Evolutionary conservation across 1,139 yeast species (phyloP).

Genomic region (Magnusiomyces tetraspermus): DNA sequence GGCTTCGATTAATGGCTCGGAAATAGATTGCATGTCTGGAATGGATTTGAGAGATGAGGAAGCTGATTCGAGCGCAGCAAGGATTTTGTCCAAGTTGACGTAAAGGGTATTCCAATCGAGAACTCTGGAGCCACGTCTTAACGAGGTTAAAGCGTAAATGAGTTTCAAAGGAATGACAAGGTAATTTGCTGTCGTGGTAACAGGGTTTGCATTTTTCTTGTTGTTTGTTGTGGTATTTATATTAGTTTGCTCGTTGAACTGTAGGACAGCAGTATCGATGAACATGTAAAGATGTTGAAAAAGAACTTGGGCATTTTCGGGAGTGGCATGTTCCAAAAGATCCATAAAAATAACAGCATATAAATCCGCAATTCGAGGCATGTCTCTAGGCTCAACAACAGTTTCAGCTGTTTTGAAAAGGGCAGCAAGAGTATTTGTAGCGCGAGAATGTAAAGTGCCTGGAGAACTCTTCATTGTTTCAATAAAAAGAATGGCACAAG

Average conservation of each 20-base stretch:
- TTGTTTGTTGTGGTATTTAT: too few species aligned
- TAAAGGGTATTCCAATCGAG: constrained; percentile 28
- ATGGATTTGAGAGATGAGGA: background rate
- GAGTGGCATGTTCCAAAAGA: constrained; percentile 2
- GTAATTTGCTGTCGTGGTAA: constrained; percentile 9
- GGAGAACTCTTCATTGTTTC: constrained; percentile 70
- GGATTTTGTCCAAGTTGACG: constrained; percentile 8
- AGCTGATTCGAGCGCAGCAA: constrained; percentile 3
- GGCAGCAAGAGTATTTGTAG: constrained; percentile 40
- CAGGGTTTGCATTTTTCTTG: background rate
- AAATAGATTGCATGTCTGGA: background rate
- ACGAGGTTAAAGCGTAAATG: constrained; percentile 28
- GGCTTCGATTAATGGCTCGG: constrained; percentile 11
- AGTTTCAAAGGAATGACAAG: constrained; percentile 16
- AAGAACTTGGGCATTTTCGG: constrained; percentile 28
- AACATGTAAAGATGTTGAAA: constrained; percentile 26
- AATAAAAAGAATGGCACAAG: constrained; percentile 54
- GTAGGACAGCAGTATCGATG: constrained; percentile 14
- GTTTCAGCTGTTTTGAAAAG: constrained; percentile 17
- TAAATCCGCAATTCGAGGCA: constrained; percentile 17
- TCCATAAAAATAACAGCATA: constrained; percentile 14
- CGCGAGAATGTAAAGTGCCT: constrained; percentile 65
- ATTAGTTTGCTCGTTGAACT: constrained; percentile 3
- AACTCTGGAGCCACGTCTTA: constrained; percentile 35
- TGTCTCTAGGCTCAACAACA: background rate